These are phyloP conservation scores for Trichophyton rubrum DNA, from an alignment of 2,329 filamentous ascomycete genomes.

Conservation along the genomic window DNA sequence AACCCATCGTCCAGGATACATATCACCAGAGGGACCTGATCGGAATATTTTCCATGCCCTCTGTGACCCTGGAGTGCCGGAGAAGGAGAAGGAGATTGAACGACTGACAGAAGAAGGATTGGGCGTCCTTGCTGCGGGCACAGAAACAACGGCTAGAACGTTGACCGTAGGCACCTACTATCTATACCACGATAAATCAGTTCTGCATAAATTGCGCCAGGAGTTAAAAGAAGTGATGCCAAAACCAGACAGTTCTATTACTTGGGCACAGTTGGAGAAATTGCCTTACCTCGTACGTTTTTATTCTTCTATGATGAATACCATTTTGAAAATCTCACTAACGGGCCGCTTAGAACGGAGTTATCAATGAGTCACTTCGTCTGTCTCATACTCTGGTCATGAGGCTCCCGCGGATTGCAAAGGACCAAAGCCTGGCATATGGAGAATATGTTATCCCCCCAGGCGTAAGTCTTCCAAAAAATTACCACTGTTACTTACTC, in stretches of 20 bases:
- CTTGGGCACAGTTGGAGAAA: constrained; percentile 1
- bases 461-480: not conserved
- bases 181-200: not conserved
- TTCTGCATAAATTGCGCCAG: not conserved
- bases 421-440: constrained; percentile 2
- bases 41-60: not conserved
- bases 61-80: not conserved
- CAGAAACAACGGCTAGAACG: constrained; percentile 1
- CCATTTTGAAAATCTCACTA: not conserved
- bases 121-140: not conserved
- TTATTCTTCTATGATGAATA: not conserved
- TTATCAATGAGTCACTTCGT: constrained; percentile 8
- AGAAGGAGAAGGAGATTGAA: not conserved
- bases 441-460: not conserved
- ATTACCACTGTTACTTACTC: not conserved
- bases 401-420: constrained; percentile 7
- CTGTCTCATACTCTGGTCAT: constrained; percentile 7
- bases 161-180: not conserved
- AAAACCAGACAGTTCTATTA: not conserved
- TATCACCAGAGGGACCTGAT: not conserved
- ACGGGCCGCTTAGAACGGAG: constrained; percentile 5
- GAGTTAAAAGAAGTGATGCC: constrained; percentile 1
- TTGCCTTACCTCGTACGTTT: constrained; percentile 2
- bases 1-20: not conserved
- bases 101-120: not conserved